Base-by-base conservation (phyloP, 1,139 yeast species). In the Kodamaea alishanica region DNA sequence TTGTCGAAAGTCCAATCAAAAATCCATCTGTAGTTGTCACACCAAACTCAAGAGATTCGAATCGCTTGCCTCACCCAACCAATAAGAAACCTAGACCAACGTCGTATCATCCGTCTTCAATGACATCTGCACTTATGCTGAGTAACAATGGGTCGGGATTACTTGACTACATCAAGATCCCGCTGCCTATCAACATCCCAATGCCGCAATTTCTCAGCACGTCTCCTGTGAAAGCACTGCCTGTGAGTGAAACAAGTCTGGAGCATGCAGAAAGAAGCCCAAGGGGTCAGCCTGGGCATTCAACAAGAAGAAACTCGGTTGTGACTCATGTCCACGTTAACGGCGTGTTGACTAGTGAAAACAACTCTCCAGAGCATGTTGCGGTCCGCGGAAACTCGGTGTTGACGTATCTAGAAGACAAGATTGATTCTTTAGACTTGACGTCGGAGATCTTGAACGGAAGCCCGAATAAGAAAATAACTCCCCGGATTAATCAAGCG, bases 71-170 rank as follows among this genome's bases (percentile, higher is more conserved):
- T 15, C 72, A 63, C 40, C n/a, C n/a, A n/a, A 59, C 71, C 8
- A 63, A 62, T 35, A 75, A 78, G 56, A 81, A 76, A 52, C 89
- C 87, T 39, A 75, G 94, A 58, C 92, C 94, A 34, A 84, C 90
- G 0, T 83, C 90, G 6, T 84, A 82, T 54, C 90, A 84, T 54
- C 92, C 94, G 8, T 65, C 70, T 24, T 67, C 74, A n/a, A 61
- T 67, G 63, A 51, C 70, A 7, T 64, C 71, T 5, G 55, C 67
- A n/a, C 52, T 64, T 30, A 53, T 61, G 42, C 48, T 53, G 5
- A 46, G 50, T 26, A 50, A 45, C 33, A 48, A 42, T 33, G 47
- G 49, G 23, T 55, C 64, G 6, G 59, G 47, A n/a, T 46, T 58
- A 11, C 50, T 56, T 29, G 71, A 66, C 26, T 63, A 58, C 39